These are phyloP conservation scores for Phytophthora foliorum DNA, from an alignment of 352 stramenopile genomes.

Conservation along the genomic window DNA sequence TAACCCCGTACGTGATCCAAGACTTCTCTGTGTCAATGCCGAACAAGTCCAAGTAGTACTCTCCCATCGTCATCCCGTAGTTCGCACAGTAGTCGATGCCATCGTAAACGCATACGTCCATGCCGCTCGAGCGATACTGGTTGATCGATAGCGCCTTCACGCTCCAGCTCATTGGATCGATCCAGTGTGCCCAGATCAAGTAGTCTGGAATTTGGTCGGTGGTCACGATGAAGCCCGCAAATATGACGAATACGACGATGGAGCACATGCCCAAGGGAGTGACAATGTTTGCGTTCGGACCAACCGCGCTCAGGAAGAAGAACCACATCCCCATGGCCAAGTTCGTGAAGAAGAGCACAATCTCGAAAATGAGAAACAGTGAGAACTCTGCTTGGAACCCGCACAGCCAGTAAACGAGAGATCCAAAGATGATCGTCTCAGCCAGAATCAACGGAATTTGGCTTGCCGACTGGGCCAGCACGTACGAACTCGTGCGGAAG, in stretches of 20 bases:
- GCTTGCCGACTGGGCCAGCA: constrained; percentile 41
- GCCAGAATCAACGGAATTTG: constrained; percentile 42
- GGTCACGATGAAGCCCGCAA: constrained; percentile 52
- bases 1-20: constrained; percentile 37
- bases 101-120: constrained; percentile 42
- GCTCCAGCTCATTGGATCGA: constrained; percentile 55
- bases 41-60: constrained; percentile 43
- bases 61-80: constrained; percentile 36
- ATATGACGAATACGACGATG: constrained; percentile 50
- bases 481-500: constrained; percentile 64
- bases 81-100: constrained; percentile 33
- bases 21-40: constrained; percentile 36
- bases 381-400: constrained; percentile 34
- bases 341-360: constrained; percentile 41
- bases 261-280: constrained; percentile 39
- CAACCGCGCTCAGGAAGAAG: constrained; percentile 37
- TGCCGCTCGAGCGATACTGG: constrained; percentile 34
- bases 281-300: constrained; percentile 37
- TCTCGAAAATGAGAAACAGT: constrained; percentile 45
- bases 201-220: constrained; percentile 46
- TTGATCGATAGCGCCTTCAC: constrained; percentile 43
- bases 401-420: constrained; percentile 76
- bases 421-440: constrained; percentile 72
- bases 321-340: constrained; percentile 31
- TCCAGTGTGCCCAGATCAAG: constrained; percentile 61